These are phyloP conservation scores for Pseudomassariella vexata DNA, from an alignment of 2,329 filamentous ascomycete species.

Conservation along the genomic window DNA sequence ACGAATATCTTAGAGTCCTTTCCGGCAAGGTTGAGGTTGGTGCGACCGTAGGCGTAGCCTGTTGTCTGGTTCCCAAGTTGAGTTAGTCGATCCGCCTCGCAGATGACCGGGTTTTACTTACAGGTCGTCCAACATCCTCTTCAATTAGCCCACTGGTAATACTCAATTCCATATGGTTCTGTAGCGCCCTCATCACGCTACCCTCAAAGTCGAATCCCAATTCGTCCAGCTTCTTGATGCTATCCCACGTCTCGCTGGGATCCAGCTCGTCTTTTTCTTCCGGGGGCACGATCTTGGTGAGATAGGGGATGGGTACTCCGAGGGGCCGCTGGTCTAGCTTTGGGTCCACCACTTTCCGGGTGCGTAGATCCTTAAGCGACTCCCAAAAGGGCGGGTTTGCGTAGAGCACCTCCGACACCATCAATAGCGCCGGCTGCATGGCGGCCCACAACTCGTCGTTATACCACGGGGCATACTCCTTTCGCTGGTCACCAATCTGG, in stretches of 20 bases:
- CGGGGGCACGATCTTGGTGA: constrained; percentile 3
- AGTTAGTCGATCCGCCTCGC: too few relatives aligned
- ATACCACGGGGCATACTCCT: constrained; percentile 13
- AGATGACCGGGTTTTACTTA: too few relatives aligned
- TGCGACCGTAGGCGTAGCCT: constrained; percentile 10
- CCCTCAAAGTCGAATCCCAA: neutral
- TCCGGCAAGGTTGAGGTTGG: neutral
- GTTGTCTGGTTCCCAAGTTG: too few relatives aligned
- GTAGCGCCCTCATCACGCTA: constrained; percentile 1
- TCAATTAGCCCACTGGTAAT: neutral
- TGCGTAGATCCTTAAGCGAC: constrained; percentile 16
- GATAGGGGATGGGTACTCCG: neutral
- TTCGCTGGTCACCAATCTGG: constrained; percentile 13
- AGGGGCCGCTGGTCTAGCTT: constrained; percentile 1
- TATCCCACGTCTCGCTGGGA: neutral
- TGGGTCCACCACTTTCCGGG: constrained; percentile 3
- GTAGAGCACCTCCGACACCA: constrained; percentile 13
- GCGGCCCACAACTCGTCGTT: constrained; percentile 20
- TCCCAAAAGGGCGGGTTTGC: constrained; percentile 8
- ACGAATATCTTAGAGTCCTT: constrained; percentile 1
- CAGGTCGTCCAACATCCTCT: neutral
- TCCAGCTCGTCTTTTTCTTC: constrained; percentile 4
- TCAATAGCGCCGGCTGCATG: constrained; percentile 18
- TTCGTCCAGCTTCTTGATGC: neutral
- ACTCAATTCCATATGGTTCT: neutral